phyloP scores from a whole-genome alignment of 306 rosid genomes.

The Gleditsia sinensis region DNA sequence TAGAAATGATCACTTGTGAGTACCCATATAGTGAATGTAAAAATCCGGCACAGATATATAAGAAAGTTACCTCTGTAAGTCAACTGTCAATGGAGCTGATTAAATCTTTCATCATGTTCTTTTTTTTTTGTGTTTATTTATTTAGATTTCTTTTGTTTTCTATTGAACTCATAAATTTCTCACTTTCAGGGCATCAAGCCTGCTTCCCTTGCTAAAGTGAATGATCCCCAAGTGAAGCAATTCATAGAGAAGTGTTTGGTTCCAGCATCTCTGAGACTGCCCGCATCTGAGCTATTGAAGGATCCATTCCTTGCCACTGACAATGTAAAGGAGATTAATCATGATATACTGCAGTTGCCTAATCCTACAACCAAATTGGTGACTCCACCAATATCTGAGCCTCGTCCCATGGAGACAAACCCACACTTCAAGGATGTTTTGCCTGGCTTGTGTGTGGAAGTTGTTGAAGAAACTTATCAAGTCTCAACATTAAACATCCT shows the following conservation, averaged over 20 bases:
- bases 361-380: constrained; percentile 34
- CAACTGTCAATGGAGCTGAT: not conserved
- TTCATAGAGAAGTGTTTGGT: constrained; percentile 90
- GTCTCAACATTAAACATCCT: constrained; percentile 46
- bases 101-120: too few relatives aligned
- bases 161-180: not conserved
- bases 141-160: constrained; percentile 4
- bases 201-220: constrained; percentile 73
- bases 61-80: constrained; percentile 91
- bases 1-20: constrained; percentile 88
- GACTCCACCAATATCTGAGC: constrained; percentile 41
- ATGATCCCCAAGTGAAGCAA: constrained; percentile 65
- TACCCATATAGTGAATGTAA: constrained; percentile 91
- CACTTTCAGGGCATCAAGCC: constrained; percentile 86
- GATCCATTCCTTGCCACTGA: constrained; percentile 81
- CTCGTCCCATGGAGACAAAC: constrained; percentile 70
- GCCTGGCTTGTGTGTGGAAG: constrained; percentile 38
- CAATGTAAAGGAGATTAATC: constrained; percentile 37
- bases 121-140: too few relatives aligned
- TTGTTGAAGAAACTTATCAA: constrained; percentile 41
- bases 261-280: constrained; percentile 70
- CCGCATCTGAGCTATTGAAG: constrained; percentile 76
- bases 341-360: constrained; percentile 23
- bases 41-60: constrained; percentile 88
- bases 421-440: constrained; percentile 47